Base-by-base conservation (phyloP, 2,329 filamentous ascomycete genomes). In the Metarhizium anisopliae region DNA sequence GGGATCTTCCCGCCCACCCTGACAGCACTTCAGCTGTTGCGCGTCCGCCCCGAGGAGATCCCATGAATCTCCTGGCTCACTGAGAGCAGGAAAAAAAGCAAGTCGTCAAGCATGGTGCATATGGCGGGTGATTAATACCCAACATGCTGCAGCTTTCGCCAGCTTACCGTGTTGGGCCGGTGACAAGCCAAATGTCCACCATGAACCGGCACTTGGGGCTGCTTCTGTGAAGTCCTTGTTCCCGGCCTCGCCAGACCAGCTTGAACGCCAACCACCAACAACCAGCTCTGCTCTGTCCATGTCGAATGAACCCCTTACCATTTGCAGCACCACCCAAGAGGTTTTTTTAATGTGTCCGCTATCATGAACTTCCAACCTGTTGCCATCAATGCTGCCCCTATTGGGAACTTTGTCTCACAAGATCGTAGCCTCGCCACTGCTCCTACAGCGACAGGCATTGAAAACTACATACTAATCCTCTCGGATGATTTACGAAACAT, bases 381-480 rank as follows among this genome's bases (percentile, higher is more conserved):
- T 38, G 30, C 36, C 35, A 50, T 36, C 11, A 11, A 14, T n/a
- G 45, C 14, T 30, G 20, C 25, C 25, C 20, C 45, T 7, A 29
- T 20, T 25, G 25, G 45, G 14, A 30, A 49, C 16, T 25, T 25
- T 18, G 43, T 36, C 51, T 53, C 51, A 54, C 30, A 47, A 43
- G 16, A 47, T 40, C 40, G 54, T 30, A 11, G 40, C 29, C 51
- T 47, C 47, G 25, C 14, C 8, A 49, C 29, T 30, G 52, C 50
- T 50, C 50, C 36, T 43, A 55, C 55, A 59, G 51, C 32, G 49
- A 30, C 30, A 7, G 45, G 32, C 18, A 20, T 61, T 57, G 47
- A 53, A 59, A 65, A 66, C 68, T 70, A 70, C 61, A 69, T 70
- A 70, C 62, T 63, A 59, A 69, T 69, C 67, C 68, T 61, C 61